Evolutionary conservation across 106 monocot genomes (phyloP).

Genomic region (Amphibolis antarctica): DNA sequence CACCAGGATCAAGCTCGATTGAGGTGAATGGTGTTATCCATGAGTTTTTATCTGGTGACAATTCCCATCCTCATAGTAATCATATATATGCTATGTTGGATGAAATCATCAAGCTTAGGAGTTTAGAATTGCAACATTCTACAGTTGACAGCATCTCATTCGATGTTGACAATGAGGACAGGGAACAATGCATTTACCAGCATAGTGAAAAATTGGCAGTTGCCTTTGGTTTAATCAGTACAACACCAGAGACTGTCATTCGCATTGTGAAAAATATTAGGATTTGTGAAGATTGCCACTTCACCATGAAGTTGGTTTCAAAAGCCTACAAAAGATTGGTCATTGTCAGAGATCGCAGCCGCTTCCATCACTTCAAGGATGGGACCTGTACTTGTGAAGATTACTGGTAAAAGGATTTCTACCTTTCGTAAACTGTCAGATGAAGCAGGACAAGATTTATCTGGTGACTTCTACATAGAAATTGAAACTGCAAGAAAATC

Average conservation of each 20-base stretch:
- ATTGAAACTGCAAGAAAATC: too few species aligned
- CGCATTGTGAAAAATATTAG: conserved; percentile 58
- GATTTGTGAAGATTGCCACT: conserved; percentile 64
- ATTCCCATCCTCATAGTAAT: conserved; percentile 24
- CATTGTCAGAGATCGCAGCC: conserved; percentile 44
- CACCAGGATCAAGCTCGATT: conserved; percentile 50
- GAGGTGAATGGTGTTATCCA: conserved; percentile 39
- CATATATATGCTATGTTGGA: conserved; percentile 47
- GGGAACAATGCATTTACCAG: conserved; percentile 40
- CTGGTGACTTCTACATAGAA: too few species aligned
- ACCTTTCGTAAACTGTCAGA: too few species aligned
- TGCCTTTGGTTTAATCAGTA: conserved; percentile 53
- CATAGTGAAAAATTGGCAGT: conserved; percentile 65
- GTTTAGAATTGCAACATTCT: conserved; percentile 11
- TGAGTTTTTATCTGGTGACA: conserved; percentile 49
- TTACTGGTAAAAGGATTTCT: conserved; percentile 31
- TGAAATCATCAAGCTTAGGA: conserved; percentile 27
- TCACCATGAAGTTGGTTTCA: conserved; percentile 55
- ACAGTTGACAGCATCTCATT: conserved; percentile 8
- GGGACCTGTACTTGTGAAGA: conserved; percentile 59
- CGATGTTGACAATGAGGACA: conserved; percentile 38
- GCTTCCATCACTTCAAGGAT: conserved; percentile 52
- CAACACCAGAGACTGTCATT: conserved; percentile 16
- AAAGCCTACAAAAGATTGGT: conserved; percentile 27
- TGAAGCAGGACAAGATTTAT: too few species aligned